Evolutionary conservation across 768 basidiomycete genomes (phyloP).

Genomic region (Lactarius vividus): DNA sequence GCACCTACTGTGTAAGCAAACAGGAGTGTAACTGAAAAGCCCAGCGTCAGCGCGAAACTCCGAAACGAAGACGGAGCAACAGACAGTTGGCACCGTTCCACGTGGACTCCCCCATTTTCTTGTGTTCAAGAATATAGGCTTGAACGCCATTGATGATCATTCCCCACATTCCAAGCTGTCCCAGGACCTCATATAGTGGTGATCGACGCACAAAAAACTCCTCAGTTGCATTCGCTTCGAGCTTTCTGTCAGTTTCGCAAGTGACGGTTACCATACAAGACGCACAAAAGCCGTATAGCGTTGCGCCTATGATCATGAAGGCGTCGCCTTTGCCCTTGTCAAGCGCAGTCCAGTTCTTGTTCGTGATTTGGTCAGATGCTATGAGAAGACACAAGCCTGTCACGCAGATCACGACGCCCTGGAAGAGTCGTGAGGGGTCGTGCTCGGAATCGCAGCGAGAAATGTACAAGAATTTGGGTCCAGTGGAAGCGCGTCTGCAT

Average conservation of each 20-base stretch:
- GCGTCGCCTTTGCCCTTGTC: conserved; percentile 73
- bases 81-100: conserved; percentile 74
- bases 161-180: conserved; percentile 85
- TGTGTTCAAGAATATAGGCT: conserved; percentile 71
- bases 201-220: conserved; percentile 79
- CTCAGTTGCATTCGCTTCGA: conserved; percentile 79
- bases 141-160: conserved; percentile 76
- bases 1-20: conserved; percentile 48
- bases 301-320: conserved; percentile 85
- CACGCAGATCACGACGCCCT: conserved; percentile 74
- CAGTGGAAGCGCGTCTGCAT: conserved; percentile 78
- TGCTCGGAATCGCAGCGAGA: background rate
- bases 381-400: conserved; percentile 79
- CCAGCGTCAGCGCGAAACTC: conserved; percentile 15
- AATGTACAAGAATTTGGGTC: conserved; percentile 72
- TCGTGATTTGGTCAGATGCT: conserved; percentile 70
- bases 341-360: conserved; percentile 68
- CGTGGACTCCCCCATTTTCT: conserved; percentile 57
- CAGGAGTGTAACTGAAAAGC: conserved; percentile 46
- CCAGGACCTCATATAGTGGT: conserved; percentile 85
- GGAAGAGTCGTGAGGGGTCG: background rate
- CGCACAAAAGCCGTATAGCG: conserved; percentile 83
- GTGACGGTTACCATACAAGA: conserved; percentile 22
- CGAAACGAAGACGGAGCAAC: conserved; percentile 30
- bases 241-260: background rate